phyloP scores from a whole-genome alignment of 257 asterid genomes.

The Solanum sejunctum region DNA sequence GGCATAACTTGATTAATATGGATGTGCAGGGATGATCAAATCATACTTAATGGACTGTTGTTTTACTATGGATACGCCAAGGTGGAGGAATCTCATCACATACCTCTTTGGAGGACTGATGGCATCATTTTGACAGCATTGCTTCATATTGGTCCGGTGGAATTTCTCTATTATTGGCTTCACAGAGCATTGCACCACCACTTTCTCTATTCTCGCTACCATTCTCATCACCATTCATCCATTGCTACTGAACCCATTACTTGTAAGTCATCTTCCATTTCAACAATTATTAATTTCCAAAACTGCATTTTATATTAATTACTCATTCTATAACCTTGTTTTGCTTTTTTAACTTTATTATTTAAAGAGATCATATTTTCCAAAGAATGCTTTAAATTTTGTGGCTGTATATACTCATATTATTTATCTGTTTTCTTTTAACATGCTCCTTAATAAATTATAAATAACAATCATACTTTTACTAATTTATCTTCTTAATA shows the following conservation, averaged over 20 bases:
- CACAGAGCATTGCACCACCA: constrained; percentile 95
- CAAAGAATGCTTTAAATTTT: not conserved
- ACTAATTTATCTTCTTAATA: too few species aligned
- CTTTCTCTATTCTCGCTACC: constrained; percentile 78
- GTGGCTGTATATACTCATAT: not conserved
- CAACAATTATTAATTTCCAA: not conserved
- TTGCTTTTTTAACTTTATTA: not conserved
- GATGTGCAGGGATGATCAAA: constrained; percentile 70
- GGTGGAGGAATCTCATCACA: constrained; percentile 1
- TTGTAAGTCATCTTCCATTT: constrained; percentile 22
- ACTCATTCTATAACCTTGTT: too few species aligned
- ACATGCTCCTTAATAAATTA: too few species aligned
- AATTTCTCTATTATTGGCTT: constrained; percentile 85
- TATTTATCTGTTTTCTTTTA: too few species aligned
- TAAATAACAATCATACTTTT: too few species aligned
- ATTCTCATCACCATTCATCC: constrained; percentile 90
- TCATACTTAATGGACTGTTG: constrained; percentile 53
- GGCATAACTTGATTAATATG: not conserved
- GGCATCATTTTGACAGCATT: constrained; percentile 43
- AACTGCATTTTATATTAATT: not conserved
- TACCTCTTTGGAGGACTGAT: constrained; percentile 63
- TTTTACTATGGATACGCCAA: constrained; percentile 21
- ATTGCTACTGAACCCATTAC: constrained; percentile 88
- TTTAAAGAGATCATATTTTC: too few species aligned
- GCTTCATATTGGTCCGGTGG: constrained; percentile 69